Conservation (phyloP, 306 rosid species). For the Glycyrrhiza uralensis region DNA sequence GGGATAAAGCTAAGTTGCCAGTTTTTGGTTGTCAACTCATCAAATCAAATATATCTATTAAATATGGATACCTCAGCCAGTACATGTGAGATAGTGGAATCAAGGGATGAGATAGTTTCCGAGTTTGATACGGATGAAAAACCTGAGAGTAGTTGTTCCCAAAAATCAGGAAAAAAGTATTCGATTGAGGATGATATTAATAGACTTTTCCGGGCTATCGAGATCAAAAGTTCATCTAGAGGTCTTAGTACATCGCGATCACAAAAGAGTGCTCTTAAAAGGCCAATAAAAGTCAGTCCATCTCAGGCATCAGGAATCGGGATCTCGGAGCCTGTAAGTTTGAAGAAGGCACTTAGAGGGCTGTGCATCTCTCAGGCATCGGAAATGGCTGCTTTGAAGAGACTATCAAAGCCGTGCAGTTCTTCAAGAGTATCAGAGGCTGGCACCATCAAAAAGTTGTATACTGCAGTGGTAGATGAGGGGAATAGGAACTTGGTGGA, state of each 20-base stretch:
- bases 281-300: conserved; percentile 75
- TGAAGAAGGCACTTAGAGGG: conserved; percentile 98
- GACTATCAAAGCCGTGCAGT: conserved; percentile 64
- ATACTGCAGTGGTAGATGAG: conserved; percentile 72
- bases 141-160: conserved; percentile 45
- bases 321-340: conserved; percentile 86
- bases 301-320: conserved; percentile 85
- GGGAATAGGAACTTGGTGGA: conserved; percentile 69
- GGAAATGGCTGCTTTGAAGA: conserved; percentile 96
- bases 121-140: conserved; percentile 44
- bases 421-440: conserved; percentile 82
- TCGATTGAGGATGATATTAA: conserved; percentile 91
- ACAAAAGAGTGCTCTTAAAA: conserved; percentile 82
- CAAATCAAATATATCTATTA: conserved; percentile 19
- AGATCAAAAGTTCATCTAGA: conserved; percentile 57
- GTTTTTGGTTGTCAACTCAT: conserved; percentile 20
- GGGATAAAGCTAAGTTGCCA: conserved; percentile 40
- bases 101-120: conserved; percentile 50
- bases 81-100: conserved; percentile 80
- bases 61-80: conserved; percentile 53
- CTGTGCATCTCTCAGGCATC: conserved; percentile 97
- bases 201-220: conserved; percentile 85
- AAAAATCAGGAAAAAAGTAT: conserved; percentile 51
- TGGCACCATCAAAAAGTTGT: conserved; percentile 77
- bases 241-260: conserved; percentile 41